These are phyloP conservation scores for Wallemia ichthyophaga DNA, from an alignment of 1,284 basidiomycete species.

Conservation along the genomic window DNA sequence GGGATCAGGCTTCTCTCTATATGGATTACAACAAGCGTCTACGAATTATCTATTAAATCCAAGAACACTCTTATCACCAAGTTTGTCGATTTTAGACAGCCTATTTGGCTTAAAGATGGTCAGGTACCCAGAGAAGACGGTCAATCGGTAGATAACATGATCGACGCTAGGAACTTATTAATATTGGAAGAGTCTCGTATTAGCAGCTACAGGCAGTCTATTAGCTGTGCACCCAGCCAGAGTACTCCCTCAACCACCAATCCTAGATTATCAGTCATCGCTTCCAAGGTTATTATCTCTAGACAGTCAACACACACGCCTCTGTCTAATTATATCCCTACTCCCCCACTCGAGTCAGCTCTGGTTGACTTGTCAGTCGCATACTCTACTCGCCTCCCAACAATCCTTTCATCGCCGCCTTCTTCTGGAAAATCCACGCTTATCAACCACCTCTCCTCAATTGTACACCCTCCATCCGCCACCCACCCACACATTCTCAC, in stretches of 20 bases:
- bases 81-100: neutral
- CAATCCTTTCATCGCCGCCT: conserved; percentile 55
- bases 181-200: neutral
- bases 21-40: neutral
- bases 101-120: neutral
- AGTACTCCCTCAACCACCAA: neutral
- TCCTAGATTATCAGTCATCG: conserved; percentile 25
- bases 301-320: conserved; percentile 14
- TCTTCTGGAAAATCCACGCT: conserved; percentile 73
- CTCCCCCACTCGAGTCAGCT: conserved; percentile 28
- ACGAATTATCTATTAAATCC: neutral
- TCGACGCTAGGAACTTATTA: neutral
- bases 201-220: neutral
- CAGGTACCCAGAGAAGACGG: neutral
- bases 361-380: conserved; percentile 35
- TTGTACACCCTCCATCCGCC: conserved; percentile 26
- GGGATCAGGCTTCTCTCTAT: neutral
- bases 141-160: neutral
- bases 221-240: neutral
- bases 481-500: conserved; percentile 34
- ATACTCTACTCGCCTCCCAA: conserved; percentile 37
- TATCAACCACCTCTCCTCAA: conserved; percentile 38
- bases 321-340: conserved; percentile 23
- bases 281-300: conserved; percentile 34
- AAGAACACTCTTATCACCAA: neutral